Conservation (phyloP, 306 rosid species). For the Vigna angularis region DNA sequence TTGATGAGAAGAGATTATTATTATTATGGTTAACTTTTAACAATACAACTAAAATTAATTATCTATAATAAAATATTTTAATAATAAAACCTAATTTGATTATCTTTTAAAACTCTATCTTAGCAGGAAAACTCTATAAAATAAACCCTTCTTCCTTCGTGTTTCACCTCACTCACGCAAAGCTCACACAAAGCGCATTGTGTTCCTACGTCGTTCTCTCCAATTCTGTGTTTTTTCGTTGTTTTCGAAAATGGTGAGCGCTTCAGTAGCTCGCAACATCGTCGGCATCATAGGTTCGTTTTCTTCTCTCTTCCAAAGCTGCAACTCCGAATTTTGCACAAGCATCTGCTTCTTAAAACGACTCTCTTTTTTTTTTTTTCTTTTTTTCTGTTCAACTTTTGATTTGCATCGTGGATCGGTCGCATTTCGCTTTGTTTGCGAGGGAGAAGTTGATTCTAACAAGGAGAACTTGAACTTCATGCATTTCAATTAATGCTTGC, state of each 20-base stretch:
- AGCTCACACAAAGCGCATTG: neutral
- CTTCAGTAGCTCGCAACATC: constrained; percentile 38
- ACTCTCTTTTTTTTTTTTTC: neutral
- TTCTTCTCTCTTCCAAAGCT: neutral
- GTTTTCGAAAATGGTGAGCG: constrained; percentile 48
- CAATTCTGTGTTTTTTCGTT: neutral
- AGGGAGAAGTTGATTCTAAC: neutral
- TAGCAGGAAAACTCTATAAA: no score
- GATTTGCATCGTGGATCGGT: neutral
- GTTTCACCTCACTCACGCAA: neutral
- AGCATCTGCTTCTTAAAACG: no score
- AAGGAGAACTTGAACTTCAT: neutral
- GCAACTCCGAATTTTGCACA: neutral
- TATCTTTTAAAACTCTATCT: no score
- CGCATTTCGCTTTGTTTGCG: neutral
- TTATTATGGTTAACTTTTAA: no score
- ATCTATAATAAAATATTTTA: no score
- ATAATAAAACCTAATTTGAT: no score
- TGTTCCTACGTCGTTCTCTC: neutral
- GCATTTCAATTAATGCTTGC: neutral
- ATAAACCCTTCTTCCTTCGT: no score
- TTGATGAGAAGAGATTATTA: no score
- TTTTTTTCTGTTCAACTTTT: neutral
- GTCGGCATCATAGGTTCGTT: constrained; percentile 64
- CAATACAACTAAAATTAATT: no score